Base-by-base conservation (phyloP, 2,329 filamentous ascomycete species). In the Raffaelea ambrosiae region DNA sequence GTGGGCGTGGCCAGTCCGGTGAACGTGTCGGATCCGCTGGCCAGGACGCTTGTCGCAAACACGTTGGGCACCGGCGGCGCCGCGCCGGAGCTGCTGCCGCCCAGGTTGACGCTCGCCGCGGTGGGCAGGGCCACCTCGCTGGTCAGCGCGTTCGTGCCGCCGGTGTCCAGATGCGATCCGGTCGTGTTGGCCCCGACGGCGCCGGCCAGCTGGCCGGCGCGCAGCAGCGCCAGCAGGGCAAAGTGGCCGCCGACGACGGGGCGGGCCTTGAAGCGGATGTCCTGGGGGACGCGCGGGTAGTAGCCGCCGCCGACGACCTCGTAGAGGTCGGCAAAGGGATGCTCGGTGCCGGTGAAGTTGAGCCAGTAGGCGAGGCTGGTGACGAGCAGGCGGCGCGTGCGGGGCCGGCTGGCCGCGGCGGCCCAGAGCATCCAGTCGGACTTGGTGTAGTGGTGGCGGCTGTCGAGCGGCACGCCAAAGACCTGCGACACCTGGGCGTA, bases 391-490 rank as follows among this genome's bases (percentile, higher is more conserved):
- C 72, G 65, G 47, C 80, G 74, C 2, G 84, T 84, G 29, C 71
- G 64, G 46, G 71, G 63, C 39, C 73, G 74, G 0, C 86, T 77
- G 10, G 90, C 82, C 10, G 88, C 84, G n/a, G 88, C 88, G 5
- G 80, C 79, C 67, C 89, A 90, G 62, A 93, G 80, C 61, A 90
- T 81, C 88, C 88, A 95, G 68, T 95, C 88, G 1, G 80, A 80
- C 68, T 95, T 95, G 52, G 87, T 86, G 68, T 88, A 91, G 1
- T 83, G 69, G 66, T 93, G 86, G 44, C 88, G 80, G 40, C 78
- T 84, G 67, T 95, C 88, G 9, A 95, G 79, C 0, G 88, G 84
- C 1, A 94, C 73, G 18, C 87, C 88, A 64, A 87, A 93, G 58
- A 81, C 77, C 53, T 85, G 79, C 45, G 82, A 77, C 3, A 86